These are phyloP conservation scores for Glycine latifolia DNA, from an alignment of 306 rosid species.

Conservation along the genomic window DNA sequence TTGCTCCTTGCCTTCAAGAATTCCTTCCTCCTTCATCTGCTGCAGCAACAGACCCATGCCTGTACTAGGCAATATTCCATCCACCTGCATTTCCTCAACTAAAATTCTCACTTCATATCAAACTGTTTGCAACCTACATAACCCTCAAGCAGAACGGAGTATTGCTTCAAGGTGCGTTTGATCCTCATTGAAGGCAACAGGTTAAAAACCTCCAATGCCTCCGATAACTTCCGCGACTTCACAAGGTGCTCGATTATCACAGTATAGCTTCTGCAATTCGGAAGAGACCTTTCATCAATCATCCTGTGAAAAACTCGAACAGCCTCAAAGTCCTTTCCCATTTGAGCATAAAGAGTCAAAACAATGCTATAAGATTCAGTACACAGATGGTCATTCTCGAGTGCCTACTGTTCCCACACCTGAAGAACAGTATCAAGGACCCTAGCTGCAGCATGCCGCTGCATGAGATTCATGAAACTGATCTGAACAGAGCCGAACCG, in stretches of 20 bases:
- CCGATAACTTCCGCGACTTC: conserved; percentile 51
- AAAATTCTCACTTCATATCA: conserved; percentile 59
- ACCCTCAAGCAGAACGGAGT: conserved; percentile 58
- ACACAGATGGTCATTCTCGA: conserved; percentile 49
- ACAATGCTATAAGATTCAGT: conserved; percentile 75
- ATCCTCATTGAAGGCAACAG: conserved; percentile 71
- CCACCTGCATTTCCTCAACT: conserved; percentile 71
- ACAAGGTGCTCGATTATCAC: conserved; percentile 83
- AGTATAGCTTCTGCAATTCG: conserved; percentile 72
- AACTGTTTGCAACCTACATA: conserved; percentile 55
- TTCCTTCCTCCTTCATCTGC: conserved; percentile 59
- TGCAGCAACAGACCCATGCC: conserved; percentile 61
- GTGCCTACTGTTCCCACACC: conserved; percentile 66
- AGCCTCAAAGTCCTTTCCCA: conserved; percentile 65
- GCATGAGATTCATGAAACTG: conserved; percentile 73
- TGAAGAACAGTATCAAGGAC: conserved; percentile 67
- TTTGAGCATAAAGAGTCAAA: conserved; percentile 66
- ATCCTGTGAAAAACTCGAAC: conserved; percentile 59
- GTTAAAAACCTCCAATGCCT: conserved; percentile 70
- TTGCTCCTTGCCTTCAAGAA: conserved; percentile 54
- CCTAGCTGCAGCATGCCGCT: conserved; percentile 68
- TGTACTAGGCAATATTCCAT: conserved; percentile 75
- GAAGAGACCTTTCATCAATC: conserved; percentile 73
- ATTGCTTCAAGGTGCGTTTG: conserved; percentile 73
- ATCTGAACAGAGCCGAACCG: conserved; percentile 54